Conservation (phyloP, 2,329 filamentous ascomycete species). For the Atkinsonella hypoxylon region DNA sequence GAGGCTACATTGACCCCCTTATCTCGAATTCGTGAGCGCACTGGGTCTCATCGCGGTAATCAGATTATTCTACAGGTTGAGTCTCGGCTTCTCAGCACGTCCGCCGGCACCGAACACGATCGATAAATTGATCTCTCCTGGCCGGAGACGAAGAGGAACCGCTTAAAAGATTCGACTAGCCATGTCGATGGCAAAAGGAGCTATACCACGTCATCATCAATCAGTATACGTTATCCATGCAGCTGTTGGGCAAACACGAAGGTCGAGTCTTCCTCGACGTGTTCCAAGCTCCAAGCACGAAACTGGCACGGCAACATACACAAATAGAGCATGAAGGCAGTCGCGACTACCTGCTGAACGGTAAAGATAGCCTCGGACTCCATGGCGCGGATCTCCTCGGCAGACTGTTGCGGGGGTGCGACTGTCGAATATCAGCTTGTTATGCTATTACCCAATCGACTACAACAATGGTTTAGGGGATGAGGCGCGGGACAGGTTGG, state of each 20-base stretch:
- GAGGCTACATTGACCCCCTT: neutral
- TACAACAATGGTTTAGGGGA: neutral
- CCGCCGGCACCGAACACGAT: neutral
- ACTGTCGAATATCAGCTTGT: slow-evolving; percentile 29
- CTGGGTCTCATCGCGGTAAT: neutral
- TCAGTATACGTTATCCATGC: neutral
- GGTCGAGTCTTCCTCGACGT: neutral
- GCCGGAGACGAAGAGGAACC: neutral
- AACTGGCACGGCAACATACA: slow-evolving; percentile 40
- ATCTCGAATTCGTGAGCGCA: neutral
- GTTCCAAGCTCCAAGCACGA: no score
- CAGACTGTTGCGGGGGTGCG: slow-evolving; percentile 55
- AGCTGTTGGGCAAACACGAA: neutral
- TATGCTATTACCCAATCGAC: slow-evolving; percentile 6
- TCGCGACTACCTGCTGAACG: slow-evolving; percentile 53
- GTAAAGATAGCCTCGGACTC: slow-evolving; percentile 57
- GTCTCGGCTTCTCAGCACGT: neutral
- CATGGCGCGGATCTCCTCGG: slow-evolving; percentile 57
- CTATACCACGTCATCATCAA: slow-evolving; percentile 19
- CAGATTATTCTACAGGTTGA: neutral
- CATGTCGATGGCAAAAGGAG: slow-evolving; percentile 46
- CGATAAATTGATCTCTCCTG: neutral
- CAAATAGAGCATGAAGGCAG: slow-evolving; percentile 59
- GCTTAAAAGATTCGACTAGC: slow-evolving; percentile 31
- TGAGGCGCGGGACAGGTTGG: neutral